Evolutionary conservation across 208 protist genomes (phyloP).

Genomic region (Balamuthia mandrillaris): DNA sequence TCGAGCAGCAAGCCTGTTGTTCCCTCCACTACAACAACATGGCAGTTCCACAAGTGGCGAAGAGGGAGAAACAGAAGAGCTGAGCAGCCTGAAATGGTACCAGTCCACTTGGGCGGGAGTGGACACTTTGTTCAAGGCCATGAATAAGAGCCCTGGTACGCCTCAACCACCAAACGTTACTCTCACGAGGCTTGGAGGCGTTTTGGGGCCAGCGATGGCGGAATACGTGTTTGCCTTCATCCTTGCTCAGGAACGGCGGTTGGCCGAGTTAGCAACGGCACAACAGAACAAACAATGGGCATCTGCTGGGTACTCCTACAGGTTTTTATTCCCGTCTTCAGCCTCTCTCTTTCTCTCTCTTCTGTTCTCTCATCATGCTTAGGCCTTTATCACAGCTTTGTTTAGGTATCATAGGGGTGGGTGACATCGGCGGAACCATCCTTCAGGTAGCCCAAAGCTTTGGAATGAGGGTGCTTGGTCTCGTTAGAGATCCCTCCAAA

Average conservation of each 20-base stretch:
- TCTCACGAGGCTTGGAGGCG: constrained; percentile 1
- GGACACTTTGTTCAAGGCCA: constrained; percentile 1
- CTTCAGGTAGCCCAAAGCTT: background rate
- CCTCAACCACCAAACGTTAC: background rate
- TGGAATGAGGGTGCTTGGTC: constrained; percentile 8
- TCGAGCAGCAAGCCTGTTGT: no score
- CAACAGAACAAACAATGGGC: background rate
- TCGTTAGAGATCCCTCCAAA: no score
- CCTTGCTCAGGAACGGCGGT: background rate
- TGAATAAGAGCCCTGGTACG: background rate
- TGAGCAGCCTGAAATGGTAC: background rate
- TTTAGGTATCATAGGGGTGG: constrained; percentile 8
- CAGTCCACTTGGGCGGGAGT: constrained; percentile 29
- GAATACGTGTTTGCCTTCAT: constrained; percentile 27
- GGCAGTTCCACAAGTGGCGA: no score
- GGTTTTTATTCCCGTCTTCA: background rate
- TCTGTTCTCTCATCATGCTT: background rate
- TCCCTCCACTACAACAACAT: no score
- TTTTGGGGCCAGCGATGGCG: constrained; percentile 9
- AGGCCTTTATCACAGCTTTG: background rate
- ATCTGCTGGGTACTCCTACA: constrained; percentile 1
- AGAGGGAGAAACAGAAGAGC: background rate
- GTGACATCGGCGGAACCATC: background rate
- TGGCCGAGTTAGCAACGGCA: background rate
- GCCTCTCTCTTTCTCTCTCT: background rate